These are phyloP conservation scores for Colletotrichum sp. DNA, from an alignment of 2,329 filamentous ascomycete genomes.

Conservation along the genomic window DNA sequence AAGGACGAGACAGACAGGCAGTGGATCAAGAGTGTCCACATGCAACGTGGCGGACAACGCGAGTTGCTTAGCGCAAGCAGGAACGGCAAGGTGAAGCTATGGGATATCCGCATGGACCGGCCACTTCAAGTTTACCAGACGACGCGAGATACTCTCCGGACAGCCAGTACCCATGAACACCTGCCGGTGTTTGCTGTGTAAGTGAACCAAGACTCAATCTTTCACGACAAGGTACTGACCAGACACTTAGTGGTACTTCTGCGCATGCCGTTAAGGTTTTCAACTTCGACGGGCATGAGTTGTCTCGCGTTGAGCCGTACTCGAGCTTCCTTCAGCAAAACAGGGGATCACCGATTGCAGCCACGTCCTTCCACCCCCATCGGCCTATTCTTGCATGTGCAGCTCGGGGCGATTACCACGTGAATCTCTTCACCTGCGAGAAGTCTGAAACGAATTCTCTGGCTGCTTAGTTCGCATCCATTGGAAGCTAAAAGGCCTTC, in stretches of 20 bases:
- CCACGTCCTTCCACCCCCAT: constrained; percentile 95
- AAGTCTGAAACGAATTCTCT: constrained; percentile 39
- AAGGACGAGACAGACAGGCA: constrained; percentile 84
- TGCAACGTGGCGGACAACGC: constrained; percentile 92
- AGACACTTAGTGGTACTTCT: constrained; percentile 75
- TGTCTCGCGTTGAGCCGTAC: constrained; percentile 88
- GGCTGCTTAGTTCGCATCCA: constrained; percentile 10
- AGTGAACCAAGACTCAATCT: constrained; percentile 42
- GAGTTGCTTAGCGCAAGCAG: constrained; percentile 90
- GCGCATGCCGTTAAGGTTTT: constrained; percentile 89
- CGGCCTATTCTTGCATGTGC: constrained; percentile 89
- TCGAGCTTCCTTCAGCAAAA: constrained; percentile 85
- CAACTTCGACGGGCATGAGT: constrained; percentile 81
- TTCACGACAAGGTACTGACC: constrained; percentile 28
- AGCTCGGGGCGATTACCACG: constrained; percentile 84
- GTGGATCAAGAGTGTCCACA: constrained; percentile 95
- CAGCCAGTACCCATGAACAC: constrained; percentile 93
- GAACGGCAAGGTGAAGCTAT: constrained; percentile 92
- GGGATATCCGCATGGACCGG: constrained; percentile 91
- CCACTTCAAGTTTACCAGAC: constrained; percentile 76
- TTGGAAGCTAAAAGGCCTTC: background rate
- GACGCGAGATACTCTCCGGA: constrained; percentile 79
- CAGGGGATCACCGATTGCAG: constrained; percentile 80
- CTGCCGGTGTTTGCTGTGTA: constrained; percentile 94
- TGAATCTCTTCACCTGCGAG: constrained; percentile 84